Evolutionary conservation across 352 stramenopile genomes (phyloP), one percentile per base, ranked within the genome.

Genomic region (Phytophthora chlamydospora): DNA sequence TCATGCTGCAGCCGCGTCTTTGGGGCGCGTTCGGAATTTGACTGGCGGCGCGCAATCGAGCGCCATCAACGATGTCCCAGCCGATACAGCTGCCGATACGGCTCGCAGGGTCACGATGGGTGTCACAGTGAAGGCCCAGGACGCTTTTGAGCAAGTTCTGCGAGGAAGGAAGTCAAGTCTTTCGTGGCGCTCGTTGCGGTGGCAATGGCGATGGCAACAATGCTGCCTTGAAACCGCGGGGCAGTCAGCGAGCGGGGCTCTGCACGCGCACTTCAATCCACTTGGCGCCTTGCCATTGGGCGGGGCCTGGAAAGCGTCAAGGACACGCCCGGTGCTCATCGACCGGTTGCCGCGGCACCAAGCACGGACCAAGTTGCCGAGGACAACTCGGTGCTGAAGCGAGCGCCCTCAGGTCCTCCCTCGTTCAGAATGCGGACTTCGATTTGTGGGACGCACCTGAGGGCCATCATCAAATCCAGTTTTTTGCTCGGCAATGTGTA

Each of bases 221-320:
- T 42, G 40, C 21, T n/a, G 42, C 11, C 19, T 24, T 32, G 19
- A 32, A 34, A 41, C 29, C 29, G 32, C 45, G 13, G 21, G 21
- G 21, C 21, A 3, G 21, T 24, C 21, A 27, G 24, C 24, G 24
- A 27, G 24, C 24, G 4, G 24, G 24, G 24, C 24, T 27, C 24
- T 27, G 24, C 3, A 27, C 24, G 24, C 8, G 38, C 53, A 58
- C 45, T 56, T 66, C 54, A 57, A 62, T 66, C 56, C 56, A 71
- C 34, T 62, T 71, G 62, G 49, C 56, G 48, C 36, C 31, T 47
- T 36, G 21, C 27, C 24, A 71, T 71, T 71, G 62, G 62, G 31
- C 32, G 36, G 35, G 21, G 12, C n/a, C 46, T 41, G 29, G 36
- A 46, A 56, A 39, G 36, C 24, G 35, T 31, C 54, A 69, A 49